Base-by-base conservation (phyloP, 306 rosid species). In the Lathyrus aphaca region DNA sequence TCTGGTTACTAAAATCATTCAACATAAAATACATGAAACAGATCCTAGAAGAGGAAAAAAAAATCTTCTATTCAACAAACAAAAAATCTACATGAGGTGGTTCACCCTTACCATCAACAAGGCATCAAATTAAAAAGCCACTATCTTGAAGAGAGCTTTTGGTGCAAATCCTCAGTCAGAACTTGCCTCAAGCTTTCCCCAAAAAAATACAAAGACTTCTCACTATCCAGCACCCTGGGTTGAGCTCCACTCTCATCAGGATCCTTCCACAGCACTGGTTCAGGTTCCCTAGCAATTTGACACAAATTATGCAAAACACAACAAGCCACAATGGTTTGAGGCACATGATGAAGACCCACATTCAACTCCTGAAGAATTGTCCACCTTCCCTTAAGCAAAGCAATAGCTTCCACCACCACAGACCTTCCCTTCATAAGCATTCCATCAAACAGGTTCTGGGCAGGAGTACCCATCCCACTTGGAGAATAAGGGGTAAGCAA, bases 401-500 rank as follows among this genome's bases (percentile, higher is more conserved):
- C 95, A 64, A 94, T 89, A 11, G 96, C 99, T 3, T 94, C 97
- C 8, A 87, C 96, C 12, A 91, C 95, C 1, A 81, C 88, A 0
- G 91, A 88, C 68, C 99, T 71, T 29, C 96, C 99, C 82, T 94
- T 94, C 96, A 94, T 94, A 1, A 94, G 84, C 99, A 91, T 91
- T 71, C 96, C 91, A 71, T 87, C 96, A 10, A 91, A 94, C 71
- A 91, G 58, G 71, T 94, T 94, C 87, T 91, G 97, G 0, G 95
- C 89, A 5, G 97, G 95, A 3, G 85, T 76, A 11, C 96, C 99
- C 92, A 82, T 77, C 50, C 96, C 97, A 45, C 73, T 80, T 0
- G 86, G 87, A 0, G 97, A 91, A 45, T 87, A 90, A 0, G 97
- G 99, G 0, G 99, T 85, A 6, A 91, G 46, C 75, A 94, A 32